phyloP scores from a whole-genome alignment of 2,329 filamentous ascomycete species.

The Pseudocercospora fijiensis region DNA sequence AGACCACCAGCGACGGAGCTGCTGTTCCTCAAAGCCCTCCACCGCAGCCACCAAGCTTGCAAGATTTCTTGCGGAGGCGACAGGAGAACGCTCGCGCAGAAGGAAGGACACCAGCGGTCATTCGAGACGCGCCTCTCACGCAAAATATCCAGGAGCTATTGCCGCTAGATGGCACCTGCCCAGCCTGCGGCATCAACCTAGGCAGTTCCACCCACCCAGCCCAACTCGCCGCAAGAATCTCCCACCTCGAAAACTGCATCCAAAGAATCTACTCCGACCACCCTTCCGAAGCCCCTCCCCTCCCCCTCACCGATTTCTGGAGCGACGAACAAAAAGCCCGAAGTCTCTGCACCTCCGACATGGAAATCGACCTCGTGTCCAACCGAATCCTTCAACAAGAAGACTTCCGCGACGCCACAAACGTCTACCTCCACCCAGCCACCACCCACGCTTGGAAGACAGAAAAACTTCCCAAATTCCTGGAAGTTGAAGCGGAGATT shows the following conservation, averaged over 20 bases:
- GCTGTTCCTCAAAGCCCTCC: neutral
- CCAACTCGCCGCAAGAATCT: neutral
- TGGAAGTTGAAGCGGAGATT: neutral
- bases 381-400: neutral
- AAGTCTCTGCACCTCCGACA: neutral
- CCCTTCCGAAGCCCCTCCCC: neutral
- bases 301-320: neutral
- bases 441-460: neutral
- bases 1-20: neutral
- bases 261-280: neutral
- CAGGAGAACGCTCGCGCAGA: neutral
- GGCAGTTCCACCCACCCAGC: neutral
- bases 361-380: neutral
- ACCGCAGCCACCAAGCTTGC: neutral
- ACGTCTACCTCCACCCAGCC: neutral
- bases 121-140: neutral
- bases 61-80: neutral
- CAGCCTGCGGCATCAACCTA: neutral
- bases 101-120: neutral
- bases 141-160: neutral
- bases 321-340: neutral
- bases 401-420: neutral
- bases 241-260: neutral
- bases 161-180: neutral
- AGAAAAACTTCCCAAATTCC: neutral